Evolutionary conservation across 139 green algal genomes (phyloP).

Genomic region (Yamagishiella unicocca): DNA sequence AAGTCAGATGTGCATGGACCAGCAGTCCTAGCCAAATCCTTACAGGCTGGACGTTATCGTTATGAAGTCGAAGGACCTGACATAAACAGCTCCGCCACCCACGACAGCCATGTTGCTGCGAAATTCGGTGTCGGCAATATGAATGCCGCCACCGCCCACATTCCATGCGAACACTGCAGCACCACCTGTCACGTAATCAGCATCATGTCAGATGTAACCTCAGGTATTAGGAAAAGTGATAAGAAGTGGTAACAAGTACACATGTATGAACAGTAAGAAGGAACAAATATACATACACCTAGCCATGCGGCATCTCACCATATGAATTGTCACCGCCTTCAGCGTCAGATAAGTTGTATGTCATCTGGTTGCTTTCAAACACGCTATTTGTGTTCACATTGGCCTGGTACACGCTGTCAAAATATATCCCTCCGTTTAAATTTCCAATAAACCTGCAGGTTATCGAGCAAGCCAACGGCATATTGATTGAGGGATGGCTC

Average conservation of each 20-base stretch:
- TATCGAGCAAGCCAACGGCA: too few species aligned
- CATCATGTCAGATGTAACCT: too few species aligned
- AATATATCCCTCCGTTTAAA: not conserved
- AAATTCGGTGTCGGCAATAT: not conserved
- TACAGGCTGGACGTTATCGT: not conserved
- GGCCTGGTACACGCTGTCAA: not conserved
- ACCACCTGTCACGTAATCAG: not conserved
- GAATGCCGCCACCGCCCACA: not conserved
- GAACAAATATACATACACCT: too few species aligned
- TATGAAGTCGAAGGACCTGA: not conserved
- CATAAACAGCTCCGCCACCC: not conserved
- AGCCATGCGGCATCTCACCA: not conserved
- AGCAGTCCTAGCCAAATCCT: not conserved
- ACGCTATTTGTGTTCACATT: not conserved
- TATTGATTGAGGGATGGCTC: not conserved
- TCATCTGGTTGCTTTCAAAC: not conserved
- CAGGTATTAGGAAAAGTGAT: too few species aligned
- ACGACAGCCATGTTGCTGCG: not conserved
- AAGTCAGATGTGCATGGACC: too few species aligned
- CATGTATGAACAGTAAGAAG: too few species aligned
- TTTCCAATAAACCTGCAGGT: slow-evolving; percentile 1
- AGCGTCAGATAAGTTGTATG: not conserved
- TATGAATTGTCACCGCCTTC: not conserved
- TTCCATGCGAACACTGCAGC: not conserved
- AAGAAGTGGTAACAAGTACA: too few species aligned